phyloP scores from a whole-genome alignment of 768 basidiomycete species.

The Mycena galericulata region DNA sequence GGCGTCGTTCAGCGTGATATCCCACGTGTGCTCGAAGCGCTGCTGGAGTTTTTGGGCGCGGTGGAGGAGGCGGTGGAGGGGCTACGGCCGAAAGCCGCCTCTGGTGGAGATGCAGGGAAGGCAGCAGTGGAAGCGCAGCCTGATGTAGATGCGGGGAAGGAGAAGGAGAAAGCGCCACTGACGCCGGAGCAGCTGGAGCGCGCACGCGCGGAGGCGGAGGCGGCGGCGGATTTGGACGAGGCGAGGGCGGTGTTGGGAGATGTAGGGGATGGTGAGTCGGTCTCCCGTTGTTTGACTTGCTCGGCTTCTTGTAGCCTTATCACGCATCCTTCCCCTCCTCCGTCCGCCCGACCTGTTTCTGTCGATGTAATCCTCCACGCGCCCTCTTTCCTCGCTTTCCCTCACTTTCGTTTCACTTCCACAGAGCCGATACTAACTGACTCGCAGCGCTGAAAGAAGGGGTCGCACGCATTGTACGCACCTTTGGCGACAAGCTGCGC shows the following conservation, averaged over 20 bases:
- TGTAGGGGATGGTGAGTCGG: conserved; percentile 68
- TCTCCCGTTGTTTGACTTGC: neutral
- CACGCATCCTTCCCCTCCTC: neutral
- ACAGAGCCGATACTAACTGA: neutral
- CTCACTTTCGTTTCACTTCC: neutral
- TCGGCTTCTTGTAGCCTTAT: neutral
- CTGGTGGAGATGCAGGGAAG: conserved; percentile 49
- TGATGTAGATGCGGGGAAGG: too few relatives aligned
- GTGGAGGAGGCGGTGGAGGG: too few relatives aligned
- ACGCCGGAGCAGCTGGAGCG: too few relatives aligned
- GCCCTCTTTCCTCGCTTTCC: neutral
- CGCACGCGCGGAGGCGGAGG: conserved; percentile 50
- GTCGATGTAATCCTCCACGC: too few relatives aligned
- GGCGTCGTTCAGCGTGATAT: too few relatives aligned
- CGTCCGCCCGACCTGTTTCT: too few relatives aligned
- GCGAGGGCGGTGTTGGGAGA: conserved; percentile 66
- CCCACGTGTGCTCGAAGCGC: too few relatives aligned
- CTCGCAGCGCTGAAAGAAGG: conserved; percentile 72
- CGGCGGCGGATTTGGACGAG: conserved; percentile 63
- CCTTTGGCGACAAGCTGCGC: conserved; percentile 78
- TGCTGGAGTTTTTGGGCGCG: too few relatives aligned
- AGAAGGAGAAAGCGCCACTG: conserved; percentile 49
- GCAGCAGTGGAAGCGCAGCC: too few relatives aligned
- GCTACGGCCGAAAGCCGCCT: too few relatives aligned
- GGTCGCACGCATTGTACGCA: conserved; percentile 72